Base-by-base conservation (phyloP, 164 flowering plant species). In the Nymphaea colorata region DNA sequence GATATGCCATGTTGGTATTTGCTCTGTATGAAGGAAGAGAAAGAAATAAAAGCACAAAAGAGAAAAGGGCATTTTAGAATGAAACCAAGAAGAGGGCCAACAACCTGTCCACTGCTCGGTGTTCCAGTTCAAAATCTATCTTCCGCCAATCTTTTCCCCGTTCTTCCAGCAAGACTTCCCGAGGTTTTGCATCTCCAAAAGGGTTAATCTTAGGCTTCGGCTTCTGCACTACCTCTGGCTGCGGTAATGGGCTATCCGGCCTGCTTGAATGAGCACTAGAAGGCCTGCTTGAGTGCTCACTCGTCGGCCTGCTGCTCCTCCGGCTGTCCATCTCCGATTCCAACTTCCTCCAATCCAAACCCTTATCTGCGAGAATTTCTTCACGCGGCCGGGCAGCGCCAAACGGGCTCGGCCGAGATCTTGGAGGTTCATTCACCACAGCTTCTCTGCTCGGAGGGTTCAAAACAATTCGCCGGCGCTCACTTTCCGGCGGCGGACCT, bases 351-450 rank as follows among this genome's bases (percentile, higher is more conserved):
- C 87, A 88, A 70, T 94, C 97, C 72, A 92, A 68, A 2, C 99
- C 99, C 72, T 90, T 94, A 77, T 83, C 93, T 8, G 93, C 85
- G 87, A 94, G 75, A 42, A 90, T 83, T 64, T 89, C 92, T 75
- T 91, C 99, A 72, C 99, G 81, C 0, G 99, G 98, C 73, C 96
- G 79, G 0, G 99, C 98, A 2, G 70, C 87, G 25, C 97, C 99
- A 72, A 91, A 94, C 3, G 99, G 97, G 70, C 68, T 91, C 7
- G 91, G 79, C 76, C 80, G 86, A 64, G 70, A 77, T 59, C 68
- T 84, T 44, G 61, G 80, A 2, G 71, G 71, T 66, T 2, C 74
- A 70, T 80, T 87, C 68, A 68, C 79, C 41, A 60, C 70, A 5
- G 17, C 53, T 11, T 79, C 83, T 0, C 71, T 77, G 61, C 72